phyloP scores from a whole-genome alignment of 768 basidiomycete species.

The Lyophyllum shimeji region DNA sequence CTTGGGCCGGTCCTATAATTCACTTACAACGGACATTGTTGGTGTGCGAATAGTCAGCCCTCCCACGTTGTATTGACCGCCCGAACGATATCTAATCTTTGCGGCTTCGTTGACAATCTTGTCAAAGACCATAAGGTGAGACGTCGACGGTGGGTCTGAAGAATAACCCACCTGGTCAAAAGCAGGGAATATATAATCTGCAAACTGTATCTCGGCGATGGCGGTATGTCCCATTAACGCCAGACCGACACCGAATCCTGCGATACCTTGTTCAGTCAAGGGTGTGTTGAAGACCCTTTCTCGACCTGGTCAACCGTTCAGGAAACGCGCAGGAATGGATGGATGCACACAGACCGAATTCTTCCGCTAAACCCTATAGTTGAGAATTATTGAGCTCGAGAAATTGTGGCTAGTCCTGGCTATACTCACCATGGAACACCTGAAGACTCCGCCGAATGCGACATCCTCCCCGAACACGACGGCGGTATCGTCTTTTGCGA shows the following conservation, averaged over 20 bases:
- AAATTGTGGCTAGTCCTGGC: not conserved
- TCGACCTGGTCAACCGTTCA: slow-evolving; percentile 48
- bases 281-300: slow-evolving; percentile 97
- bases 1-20: slow-evolving; percentile 15
- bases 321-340: not conserved
- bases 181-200: slow-evolving; percentile 90
- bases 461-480: slow-evolving; percentile 93
- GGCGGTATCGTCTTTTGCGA: slow-evolving; percentile 82
- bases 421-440: slow-evolving; percentile 79
- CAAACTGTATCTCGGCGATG: slow-evolving; percentile 92
- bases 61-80: slow-evolving; percentile 81
- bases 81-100: slow-evolving; percentile 88
- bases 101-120: slow-evolving; percentile 95
- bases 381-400: not conserved
- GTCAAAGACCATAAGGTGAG: not conserved
- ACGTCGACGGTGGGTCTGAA: not conserved
- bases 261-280: slow-evolving; percentile 90
- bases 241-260: slow-evolving; percentile 90
- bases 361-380: slow-evolving; percentile 80
- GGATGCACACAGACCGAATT: slow-evolving; percentile 65
- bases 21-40: slow-evolving; percentile 80
- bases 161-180: slow-evolving; percentile 75
- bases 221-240: slow-evolving; percentile 93
- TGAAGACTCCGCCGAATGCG: slow-evolving; percentile 92
- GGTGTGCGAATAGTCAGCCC: slow-evolving; percentile 81